Evolutionary conservation across 2,329 filamentous ascomycete genomes (phyloP).

Genomic region (Paecilomyces niveus): DNA sequence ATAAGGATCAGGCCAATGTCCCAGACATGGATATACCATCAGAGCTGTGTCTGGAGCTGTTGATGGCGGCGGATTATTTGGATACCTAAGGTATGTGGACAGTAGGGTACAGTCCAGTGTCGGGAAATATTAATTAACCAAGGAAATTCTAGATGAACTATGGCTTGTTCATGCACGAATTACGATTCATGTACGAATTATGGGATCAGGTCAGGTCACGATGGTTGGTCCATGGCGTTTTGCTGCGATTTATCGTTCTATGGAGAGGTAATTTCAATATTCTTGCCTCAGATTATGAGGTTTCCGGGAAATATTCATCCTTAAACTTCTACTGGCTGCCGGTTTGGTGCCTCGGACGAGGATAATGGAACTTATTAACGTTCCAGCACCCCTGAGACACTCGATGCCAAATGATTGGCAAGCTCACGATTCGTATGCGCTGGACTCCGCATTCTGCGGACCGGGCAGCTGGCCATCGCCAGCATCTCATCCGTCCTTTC

Average conservation of each 20-base stretch:
- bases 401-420: background rate
- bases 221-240: background rate
- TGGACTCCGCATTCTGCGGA: background rate
- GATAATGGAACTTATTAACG: background rate
- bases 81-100: constrained; percentile 26
- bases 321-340: background rate
- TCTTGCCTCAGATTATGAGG: background rate
- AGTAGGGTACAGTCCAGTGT: constrained; percentile 13
- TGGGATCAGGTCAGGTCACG: background rate
- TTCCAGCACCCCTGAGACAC: background rate
- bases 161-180: background rate
- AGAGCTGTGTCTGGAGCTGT: constrained; percentile 57
- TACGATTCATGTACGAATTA: background rate
- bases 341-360: background rate
- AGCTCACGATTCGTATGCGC: background rate
- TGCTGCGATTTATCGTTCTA: background rate
- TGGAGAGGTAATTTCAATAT: background rate
- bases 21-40: constrained; percentile 61
- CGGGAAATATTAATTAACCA: background rate
- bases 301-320: background rate
- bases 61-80: constrained; percentile 63
- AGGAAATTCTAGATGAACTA: background rate
- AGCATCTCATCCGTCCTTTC: constrained; percentile 28
- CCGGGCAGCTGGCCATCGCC: constrained; percentile 19
- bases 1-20: constrained; percentile 53